Percentiles rank a stretch among this genome's conserved stretches.
Conservation (phyloP, 257 asterid genomes). For the Linderniella brevidens region DNA sequence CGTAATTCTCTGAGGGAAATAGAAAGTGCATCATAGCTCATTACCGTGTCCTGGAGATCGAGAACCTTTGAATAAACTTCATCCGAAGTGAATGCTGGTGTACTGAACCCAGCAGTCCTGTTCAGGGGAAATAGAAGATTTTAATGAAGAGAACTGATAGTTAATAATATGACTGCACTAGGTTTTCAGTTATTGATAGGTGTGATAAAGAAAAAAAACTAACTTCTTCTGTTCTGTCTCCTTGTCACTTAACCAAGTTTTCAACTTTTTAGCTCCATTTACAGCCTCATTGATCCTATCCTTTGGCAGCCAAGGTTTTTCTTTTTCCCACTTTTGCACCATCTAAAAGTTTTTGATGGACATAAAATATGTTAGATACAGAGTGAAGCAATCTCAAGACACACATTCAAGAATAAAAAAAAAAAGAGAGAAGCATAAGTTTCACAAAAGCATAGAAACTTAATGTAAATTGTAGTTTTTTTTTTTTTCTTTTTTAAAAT, state of each 20-base stretch:
- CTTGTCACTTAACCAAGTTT: slow-evolving; percentile 72
- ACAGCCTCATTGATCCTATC: slow-evolving; percentile 75
- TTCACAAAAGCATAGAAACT: too few relatives aligned
- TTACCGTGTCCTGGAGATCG: slow-evolving; percentile 77
- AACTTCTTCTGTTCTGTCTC: slow-evolving; percentile 78
- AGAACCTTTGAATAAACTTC: slow-evolving; percentile 57
- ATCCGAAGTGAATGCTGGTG: slow-evolving; percentile 72
- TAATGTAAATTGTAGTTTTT: too few relatives aligned
- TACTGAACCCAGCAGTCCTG: slow-evolving; percentile 56
- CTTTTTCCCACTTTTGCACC: slow-evolving; percentile 63
- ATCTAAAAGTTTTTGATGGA: slow-evolving; percentile 25
- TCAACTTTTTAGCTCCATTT: slow-evolving; percentile 53
- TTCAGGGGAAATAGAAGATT: slow-evolving; percentile 13
- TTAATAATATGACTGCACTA: too few relatives aligned
- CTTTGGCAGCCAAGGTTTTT: slow-evolving; percentile 80
- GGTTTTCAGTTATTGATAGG: not conserved
- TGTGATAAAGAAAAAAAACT: slow-evolving; percentile 13
- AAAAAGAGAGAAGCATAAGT: too few relatives aligned
- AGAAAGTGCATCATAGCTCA: not conserved
- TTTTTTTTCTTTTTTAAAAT: too few relatives aligned
- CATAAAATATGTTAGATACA: too few relatives aligned
- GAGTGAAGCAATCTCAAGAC: too few relatives aligned
- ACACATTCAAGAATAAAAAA: too few relatives aligned
- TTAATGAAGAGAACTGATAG: not conserved
- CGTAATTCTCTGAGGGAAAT: not conserved